Conservation (phyloP, 495 filamentous ascomycete species). For the Xylaria sp. region DNA sequence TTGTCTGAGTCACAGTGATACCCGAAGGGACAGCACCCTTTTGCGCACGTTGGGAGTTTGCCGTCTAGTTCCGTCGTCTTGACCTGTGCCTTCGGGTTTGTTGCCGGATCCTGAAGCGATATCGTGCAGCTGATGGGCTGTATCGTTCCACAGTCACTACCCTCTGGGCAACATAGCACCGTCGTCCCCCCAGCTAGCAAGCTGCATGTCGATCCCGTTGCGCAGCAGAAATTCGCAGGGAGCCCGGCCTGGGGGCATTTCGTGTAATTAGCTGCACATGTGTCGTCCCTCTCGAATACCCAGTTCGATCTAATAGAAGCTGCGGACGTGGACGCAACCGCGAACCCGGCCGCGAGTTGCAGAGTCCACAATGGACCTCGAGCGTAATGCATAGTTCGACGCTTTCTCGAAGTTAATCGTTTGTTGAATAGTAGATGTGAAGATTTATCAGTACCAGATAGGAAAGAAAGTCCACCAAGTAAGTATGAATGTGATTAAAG, state of each 20-base stretch:
- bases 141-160: conserved; percentile 68
- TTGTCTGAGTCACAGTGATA: conserved; percentile 66
- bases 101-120: conserved; percentile 66
- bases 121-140: conserved; percentile 75
- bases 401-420: neutral
- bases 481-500: conserved; percentile 15
- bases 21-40: conserved; percentile 73
- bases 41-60: conserved; percentile 63
- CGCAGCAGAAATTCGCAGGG: conserved; percentile 80
- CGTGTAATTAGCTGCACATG: conserved; percentile 41
- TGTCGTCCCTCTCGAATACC: conserved; percentile 45
- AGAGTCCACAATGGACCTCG: conserved; percentile 34
- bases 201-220: conserved; percentile 65
- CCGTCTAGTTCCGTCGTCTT: conserved; percentile 72
- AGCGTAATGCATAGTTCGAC: conserved; percentile 27
- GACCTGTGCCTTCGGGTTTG: conserved; percentile 65
- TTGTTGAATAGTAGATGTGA: neutral
- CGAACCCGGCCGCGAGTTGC: conserved; percentile 41
- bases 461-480: conserved; percentile 12
- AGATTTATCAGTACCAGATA: neutral
- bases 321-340: conserved; percentile 43
- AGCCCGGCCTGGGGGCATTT: conserved; percentile 62
- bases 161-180: conserved; percentile 78
- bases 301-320: conserved; percentile 37
- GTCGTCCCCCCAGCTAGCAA: conserved; percentile 70